A percentile compares a stretch with the other conserved stretches of the same genome.
These are phyloP conservation scores for Aureobasidium leucospermi DNA, from an alignment of 2,329 filamentous ascomycete species.

Conservation along the genomic window DNA sequence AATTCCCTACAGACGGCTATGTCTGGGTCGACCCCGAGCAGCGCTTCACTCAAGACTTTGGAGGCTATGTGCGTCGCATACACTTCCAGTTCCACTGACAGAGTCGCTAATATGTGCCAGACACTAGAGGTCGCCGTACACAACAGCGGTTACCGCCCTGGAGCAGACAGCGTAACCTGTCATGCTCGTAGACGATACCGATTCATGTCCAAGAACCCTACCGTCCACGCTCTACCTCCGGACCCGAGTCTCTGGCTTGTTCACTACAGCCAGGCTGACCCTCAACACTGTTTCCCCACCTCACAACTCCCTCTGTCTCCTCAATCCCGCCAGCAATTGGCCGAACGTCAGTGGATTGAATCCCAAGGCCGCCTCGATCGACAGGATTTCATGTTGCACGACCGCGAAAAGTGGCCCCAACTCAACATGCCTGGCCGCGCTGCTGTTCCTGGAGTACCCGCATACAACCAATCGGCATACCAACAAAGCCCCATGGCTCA, in stretches of 20 bases:
- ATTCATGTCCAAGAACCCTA: conserved; percentile 65
- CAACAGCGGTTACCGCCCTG: conserved; percentile 69
- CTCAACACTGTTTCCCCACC: conserved; percentile 63
- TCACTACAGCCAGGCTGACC: conserved; percentile 76
- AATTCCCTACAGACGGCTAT: conserved; percentile 85
- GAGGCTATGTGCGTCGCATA: conserved; percentile 52
- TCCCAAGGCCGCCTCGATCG: conserved; percentile 73
- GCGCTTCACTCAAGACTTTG: conserved; percentile 65
- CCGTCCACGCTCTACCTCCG: conserved; percentile 60
- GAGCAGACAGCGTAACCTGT: conserved; percentile 62
- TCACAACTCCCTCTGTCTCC: conserved; percentile 55
- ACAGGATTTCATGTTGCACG: conserved; percentile 91
- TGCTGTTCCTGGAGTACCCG: conserved; percentile 18
- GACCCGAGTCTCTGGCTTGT: conserved; percentile 85
- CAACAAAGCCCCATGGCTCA: conserved; percentile 17
- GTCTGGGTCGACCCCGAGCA: conserved; percentile 81
- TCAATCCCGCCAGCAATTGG: conserved; percentile 19
- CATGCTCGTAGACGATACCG: conserved; percentile 83
- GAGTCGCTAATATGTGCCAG: conserved; percentile 38
- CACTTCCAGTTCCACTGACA: not conserved
- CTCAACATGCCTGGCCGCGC: conserved; percentile 57
- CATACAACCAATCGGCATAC: conserved; percentile 16
- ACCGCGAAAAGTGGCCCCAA: conserved; percentile 82
- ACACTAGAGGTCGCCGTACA: conserved; percentile 84
- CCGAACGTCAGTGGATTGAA: conserved; percentile 55